Conservation (phyloP, 2,329 filamentous ascomycete species). For the Westerdykella aurantiaca region DNA sequence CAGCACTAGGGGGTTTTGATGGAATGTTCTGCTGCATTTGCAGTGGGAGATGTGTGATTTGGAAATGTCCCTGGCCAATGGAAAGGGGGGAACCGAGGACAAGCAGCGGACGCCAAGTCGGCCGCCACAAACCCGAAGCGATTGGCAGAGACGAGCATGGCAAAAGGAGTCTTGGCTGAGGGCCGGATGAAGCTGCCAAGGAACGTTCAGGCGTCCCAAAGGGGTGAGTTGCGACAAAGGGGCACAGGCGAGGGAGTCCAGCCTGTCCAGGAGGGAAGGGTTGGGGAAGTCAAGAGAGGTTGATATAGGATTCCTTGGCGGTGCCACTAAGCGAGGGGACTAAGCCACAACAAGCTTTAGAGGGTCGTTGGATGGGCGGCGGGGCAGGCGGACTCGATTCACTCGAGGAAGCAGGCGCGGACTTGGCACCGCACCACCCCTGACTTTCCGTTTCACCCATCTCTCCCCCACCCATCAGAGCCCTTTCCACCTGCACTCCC, state of each 20-base stretch:
- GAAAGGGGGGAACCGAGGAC: slow-evolving; percentile 9
- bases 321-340: neutral
- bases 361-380: no score
- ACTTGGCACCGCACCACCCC: neutral
- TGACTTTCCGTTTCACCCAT: neutral
- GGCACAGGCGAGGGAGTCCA: no score
- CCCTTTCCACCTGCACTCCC: slow-evolving; percentile 10
- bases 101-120: slow-evolving; percentile 25
- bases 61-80: slow-evolving; percentile 26
- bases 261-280: neutral
- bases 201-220: no score
- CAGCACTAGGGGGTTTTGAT: slow-evolving; percentile 17
- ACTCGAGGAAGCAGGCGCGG: neutral
- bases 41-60: slow-evolving; percentile 22
- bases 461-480: slow-evolving; percentile 6
- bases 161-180: slow-evolving; percentile 14
- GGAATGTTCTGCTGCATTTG: slow-evolving; percentile 24
- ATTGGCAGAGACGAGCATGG: slow-evolving; percentile 6
- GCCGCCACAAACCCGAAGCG: slow-evolving; percentile 7
- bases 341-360: neutral
- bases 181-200: slow-evolving; percentile 10
- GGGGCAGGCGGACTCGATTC: no score
- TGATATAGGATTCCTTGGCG: neutral
- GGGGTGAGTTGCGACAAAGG: no score
- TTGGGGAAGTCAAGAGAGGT: neutral